Percentiles rank a stretch among this genome's conserved stretches.
Evolutionary conservation across 164 flowering plant species (phyloP).

Genomic region (Macadamia tetraphylla): DNA sequence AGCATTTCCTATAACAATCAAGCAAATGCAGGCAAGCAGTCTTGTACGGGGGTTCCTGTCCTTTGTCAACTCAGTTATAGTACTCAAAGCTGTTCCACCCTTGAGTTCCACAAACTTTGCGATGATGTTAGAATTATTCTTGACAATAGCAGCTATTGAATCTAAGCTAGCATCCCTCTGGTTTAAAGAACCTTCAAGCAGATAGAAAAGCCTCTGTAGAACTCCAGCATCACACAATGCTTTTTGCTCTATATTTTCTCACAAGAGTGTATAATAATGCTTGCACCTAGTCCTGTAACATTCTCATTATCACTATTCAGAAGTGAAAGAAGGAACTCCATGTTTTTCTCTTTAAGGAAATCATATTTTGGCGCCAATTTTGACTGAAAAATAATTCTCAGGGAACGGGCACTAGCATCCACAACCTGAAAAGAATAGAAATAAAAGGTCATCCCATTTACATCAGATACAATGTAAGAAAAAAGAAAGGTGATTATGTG

Average conservation of each 20-base stretch:
- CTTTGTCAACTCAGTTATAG: conserved; percentile 50
- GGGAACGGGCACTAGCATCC: conserved; percentile 90
- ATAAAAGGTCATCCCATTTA: conserved; percentile 4
- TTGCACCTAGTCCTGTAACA: conserved; percentile 81
- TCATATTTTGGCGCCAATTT: conserved; percentile 83
- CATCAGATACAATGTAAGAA: neutral
- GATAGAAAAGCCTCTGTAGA: conserved; percentile 45
- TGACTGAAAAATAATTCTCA: conserved; percentile 85
- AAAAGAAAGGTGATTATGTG: too few relatives aligned
- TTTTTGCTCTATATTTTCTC: conserved; percentile 60
- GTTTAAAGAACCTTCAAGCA: conserved; percentile 66
- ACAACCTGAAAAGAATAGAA: conserved; percentile 55
- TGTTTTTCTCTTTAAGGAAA: conserved; percentile 44
- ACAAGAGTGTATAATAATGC: conserved; percentile 85
- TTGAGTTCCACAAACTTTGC: conserved; percentile 46
- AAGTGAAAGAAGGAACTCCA: conserved; percentile 63
- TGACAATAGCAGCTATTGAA: conserved; percentile 59
- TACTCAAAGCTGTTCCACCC: conserved; percentile 50
- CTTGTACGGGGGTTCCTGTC: conserved; percentile 75
- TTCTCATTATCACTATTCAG: conserved; percentile 74
- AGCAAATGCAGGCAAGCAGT: conserved; percentile 68
- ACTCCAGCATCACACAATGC: conserved; percentile 66
- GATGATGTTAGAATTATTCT: conserved; percentile 52
- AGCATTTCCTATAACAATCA: conserved; percentile 56
- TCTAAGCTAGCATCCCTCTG: conserved; percentile 88